Percentiles rank a stretch among this genome's conserved stretches.
Conservation (phyloP, 352 stramenopile genomes). For the Halophytophthora batemanensis region DNA sequence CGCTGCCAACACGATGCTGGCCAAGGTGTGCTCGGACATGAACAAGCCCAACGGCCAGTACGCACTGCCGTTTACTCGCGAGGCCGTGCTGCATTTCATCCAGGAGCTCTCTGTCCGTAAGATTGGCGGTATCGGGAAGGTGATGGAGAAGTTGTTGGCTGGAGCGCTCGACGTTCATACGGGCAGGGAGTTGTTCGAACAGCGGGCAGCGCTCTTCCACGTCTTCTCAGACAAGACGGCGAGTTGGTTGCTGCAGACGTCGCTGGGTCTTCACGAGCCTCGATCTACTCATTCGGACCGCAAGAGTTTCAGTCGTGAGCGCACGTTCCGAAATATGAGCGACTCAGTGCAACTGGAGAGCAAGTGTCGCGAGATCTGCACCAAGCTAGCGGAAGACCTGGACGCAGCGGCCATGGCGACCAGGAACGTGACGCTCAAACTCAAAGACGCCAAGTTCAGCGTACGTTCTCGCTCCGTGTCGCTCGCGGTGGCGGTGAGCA, state of each 20-base stretch:
- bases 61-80: constrained; percentile 77
- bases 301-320: constrained; percentile 79
- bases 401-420: constrained; percentile 33
- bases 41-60: constrained; percentile 98
- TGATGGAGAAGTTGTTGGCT: constrained; percentile 92
- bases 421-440: constrained; percentile 68
- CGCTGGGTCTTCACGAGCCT: constrained; percentile 53
- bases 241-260: constrained; percentile 69
- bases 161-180: constrained; percentile 81
- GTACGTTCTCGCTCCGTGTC: constrained; percentile 54
- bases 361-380: constrained; percentile 68
- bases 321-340: constrained; percentile 54
- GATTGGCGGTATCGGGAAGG: constrained; percentile 94
- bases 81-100: constrained; percentile 88
- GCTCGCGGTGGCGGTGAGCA: constrained; percentile 34
- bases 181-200: constrained; percentile 68
- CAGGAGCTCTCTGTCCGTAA: constrained; percentile 87
- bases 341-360: constrained; percentile 42
- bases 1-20: constrained; percentile 89
- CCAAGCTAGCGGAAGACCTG: constrained; percentile 54
- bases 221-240: constrained; percentile 67
- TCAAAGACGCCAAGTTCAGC: constrained; percentile 67
- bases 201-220: constrained; percentile 57
- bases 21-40: constrained; percentile 93
- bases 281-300: constrained; percentile 51